Evolutionary conservation across 305 asterid species (phyloP), one percentile per base, ranked within the genome.

Genomic region (Fraxinus dipetala): DNA sequence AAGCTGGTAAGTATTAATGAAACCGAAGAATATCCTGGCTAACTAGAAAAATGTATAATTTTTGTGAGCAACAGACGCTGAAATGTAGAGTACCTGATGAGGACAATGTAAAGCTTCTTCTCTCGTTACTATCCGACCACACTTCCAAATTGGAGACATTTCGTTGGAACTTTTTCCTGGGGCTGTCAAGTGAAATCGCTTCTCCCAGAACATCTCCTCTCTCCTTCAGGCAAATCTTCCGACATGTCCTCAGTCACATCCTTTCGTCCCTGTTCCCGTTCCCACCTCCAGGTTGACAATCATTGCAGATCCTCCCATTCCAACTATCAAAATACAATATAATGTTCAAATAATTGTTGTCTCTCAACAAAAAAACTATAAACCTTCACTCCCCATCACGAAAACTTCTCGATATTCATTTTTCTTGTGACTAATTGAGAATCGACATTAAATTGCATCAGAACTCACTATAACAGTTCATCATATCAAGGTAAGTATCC

Each of bases 241-340:
- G 97, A 92, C 94, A 95, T 87, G 43, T 95, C 98, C 43, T 93
- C 99, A 0, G 95, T 91, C 1, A 89, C 97, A 89, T 95, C 99
- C 88, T 85, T 93, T 56, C 87, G 97, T 6, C 99, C 98, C 87
- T 89, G 94, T 83, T 95, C 99, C 54, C 93, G 87, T 84, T 93
- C 98, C 90, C 91, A 84, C 85, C 90, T 92, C 84, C 97, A 84
- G 74, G 85, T 82, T 24, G 97, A 89, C 76, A 88, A 35, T 81
- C 97, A 85, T 82, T 91, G 95, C 76, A 85, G 18, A 83, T 85
- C 95, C 74, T 93, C 99, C 97, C 82, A 89, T 76, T 91, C 98
- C 93, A 95, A 85, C 98, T 93, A 80, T 70, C 76, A 77, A 75
- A 76, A 61, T 14, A 20, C 20, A 70, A 20, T 26, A n/a, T 11